Evolutionary conservation across 495 filamentous ascomycete genomes (phyloP).

Genomic region (Daldinia grandis): DNA sequence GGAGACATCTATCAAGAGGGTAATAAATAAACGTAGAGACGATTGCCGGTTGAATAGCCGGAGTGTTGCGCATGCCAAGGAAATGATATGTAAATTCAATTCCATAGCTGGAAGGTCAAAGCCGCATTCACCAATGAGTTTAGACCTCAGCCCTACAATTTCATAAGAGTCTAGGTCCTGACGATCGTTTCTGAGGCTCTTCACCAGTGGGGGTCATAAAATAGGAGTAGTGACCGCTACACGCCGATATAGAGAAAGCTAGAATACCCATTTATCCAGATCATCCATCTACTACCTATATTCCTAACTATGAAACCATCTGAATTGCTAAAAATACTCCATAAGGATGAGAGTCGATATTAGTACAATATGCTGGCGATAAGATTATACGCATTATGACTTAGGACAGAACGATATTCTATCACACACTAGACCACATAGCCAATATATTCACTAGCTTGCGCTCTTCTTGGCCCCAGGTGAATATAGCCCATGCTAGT

Average conservation of each 20-base stretch:
- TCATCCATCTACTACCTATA: too few species aligned
- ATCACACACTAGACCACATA: too few species aligned
- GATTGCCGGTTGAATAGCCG: constrained; percentile 8
- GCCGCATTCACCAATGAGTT: constrained; percentile 15
- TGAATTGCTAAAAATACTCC: too few species aligned
- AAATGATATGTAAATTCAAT: background rate
- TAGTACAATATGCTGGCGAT: too few species aligned
- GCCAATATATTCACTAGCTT: too few species aligned
- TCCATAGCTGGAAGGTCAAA: constrained; percentile 11
- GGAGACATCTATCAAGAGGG: background rate
- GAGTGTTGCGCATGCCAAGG: constrained; percentile 9
- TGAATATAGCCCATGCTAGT: too few species aligned
- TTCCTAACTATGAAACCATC: too few species aligned
- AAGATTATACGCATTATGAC: too few species aligned
- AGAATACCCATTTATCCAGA: too few species aligned
- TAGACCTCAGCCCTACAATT: constrained; percentile 22
- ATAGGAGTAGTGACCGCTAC: background rate
- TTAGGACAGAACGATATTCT: too few species aligned
- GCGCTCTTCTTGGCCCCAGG: too few species aligned
- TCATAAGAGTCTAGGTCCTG: constrained; percentile 16
- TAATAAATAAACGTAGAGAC: background rate
- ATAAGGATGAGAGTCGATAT: too few species aligned
- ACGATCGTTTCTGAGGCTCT: constrained; percentile 27
- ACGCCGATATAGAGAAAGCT: background rate
- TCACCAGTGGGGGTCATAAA: background rate